These are phyloP conservation scores for Thermoascus crustaceus DNA, from an alignment of 2,329 filamentous ascomycete species.

Conservation along the genomic window DNA sequence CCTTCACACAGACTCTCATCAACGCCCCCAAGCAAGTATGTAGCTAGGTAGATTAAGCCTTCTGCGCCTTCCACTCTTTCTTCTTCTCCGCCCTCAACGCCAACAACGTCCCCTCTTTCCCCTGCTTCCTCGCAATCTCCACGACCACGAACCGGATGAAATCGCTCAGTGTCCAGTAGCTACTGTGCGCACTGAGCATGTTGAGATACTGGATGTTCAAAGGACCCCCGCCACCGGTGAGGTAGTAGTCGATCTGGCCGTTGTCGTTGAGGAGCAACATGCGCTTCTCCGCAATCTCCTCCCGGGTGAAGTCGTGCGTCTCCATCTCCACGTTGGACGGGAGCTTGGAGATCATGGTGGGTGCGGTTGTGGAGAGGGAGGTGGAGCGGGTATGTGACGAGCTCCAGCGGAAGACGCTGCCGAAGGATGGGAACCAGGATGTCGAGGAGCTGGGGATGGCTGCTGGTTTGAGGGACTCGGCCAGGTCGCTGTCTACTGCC, in stretches of 20 bases:
- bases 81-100: slow-evolving; percentile 48
- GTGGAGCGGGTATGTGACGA: slow-evolving; percentile 48
- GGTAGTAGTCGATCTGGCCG: slow-evolving; percentile 85
- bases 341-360: slow-evolving; percentile 52
- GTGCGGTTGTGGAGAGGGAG: slow-evolving; percentile 58
- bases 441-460: slow-evolving; percentile 66
- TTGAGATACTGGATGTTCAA: slow-evolving; percentile 94
- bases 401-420: slow-evolving; percentile 53
- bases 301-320: slow-evolving; percentile 86
- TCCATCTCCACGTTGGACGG: slow-evolving; percentile 79
- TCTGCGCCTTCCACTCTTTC: slow-evolving; percentile 41
- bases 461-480: slow-evolving; percentile 65
- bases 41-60: too few species aligned
- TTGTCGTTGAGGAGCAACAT: slow-evolving; percentile 89
- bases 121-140: slow-evolving; percentile 70
- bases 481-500: slow-evolving; percentile 73
- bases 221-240: slow-evolving; percentile 75
- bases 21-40: too few species aligned
- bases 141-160: slow-evolving; percentile 85
- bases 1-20: too few species aligned
- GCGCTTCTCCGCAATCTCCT: slow-evolving; percentile 85
- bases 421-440: slow-evolving; percentile 57
- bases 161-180: slow-evolving; percentile 82
- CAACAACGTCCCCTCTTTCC: slow-evolving; percentile 50
- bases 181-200: slow-evolving; percentile 91